Evolutionary conservation across 345 rosid genomes (phyloP).

Genomic region (Citrus glauca): DNA sequence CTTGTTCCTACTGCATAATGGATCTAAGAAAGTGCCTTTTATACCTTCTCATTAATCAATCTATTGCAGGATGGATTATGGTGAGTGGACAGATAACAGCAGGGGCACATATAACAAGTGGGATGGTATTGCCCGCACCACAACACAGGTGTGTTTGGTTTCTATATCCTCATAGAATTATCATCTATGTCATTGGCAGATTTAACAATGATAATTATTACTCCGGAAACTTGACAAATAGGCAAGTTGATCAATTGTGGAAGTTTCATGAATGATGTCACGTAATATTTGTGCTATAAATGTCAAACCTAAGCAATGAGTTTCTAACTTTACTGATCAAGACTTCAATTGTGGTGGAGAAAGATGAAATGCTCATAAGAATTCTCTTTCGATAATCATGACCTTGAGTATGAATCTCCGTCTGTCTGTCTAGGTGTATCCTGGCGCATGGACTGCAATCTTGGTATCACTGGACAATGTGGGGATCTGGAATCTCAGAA

Average conservation of each 20-base stretch:
- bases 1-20: background rate
- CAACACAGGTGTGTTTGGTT: slow-evolving; percentile 59
- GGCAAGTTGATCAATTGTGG: background rate
- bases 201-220: background rate
- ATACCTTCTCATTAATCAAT: slow-evolving; percentile 2
- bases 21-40: background rate
- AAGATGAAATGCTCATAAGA: background rate
- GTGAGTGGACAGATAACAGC: slow-evolving; percentile 96
- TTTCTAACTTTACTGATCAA: background rate
- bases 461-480: slow-evolving; percentile 93
- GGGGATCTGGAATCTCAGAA: slow-evolving; percentile 93
- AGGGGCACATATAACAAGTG: slow-evolving; percentile 98
- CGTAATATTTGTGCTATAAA: background rate
- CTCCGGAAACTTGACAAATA: background rate
- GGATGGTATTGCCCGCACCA: slow-evolving; percentile 94
- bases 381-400: background rate
- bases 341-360: background rate
- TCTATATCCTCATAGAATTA: background rate
- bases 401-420: background rate
- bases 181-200: background rate
- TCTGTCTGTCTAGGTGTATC: slow-evolving; percentile 59
- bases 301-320: background rate
- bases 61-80: slow-evolving; percentile 84
- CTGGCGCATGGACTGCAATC: slow-evolving; percentile 96
- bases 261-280: background rate